Base-by-base conservation (phyloP, 2,329 filamentous ascomycete genomes). In the Stemphylium vesicarium region DNA sequence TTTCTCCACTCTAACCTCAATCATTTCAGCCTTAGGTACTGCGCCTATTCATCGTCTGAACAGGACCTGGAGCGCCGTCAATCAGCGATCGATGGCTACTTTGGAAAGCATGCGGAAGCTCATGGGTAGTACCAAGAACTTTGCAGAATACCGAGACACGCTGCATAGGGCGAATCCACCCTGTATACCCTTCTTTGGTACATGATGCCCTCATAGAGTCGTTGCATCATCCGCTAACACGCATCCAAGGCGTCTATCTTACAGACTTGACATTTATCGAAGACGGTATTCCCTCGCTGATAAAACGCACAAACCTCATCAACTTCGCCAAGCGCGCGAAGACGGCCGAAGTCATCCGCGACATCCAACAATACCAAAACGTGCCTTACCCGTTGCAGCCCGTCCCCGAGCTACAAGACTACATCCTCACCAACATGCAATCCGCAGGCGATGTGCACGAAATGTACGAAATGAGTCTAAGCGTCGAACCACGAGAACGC, bases 181-280 rank as follows among this genome's bases (percentile, higher is more conserved):
- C 11, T 99, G 95, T 75, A 98, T 98, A 73, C 95, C 95, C 4
- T 99, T 99, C 78, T 96, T 99, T 71, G 95, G 94, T 93, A 85
- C 60, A 84, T 16, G 18, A 15, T 24, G 12, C 9, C 36, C 10
- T 20, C 15, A 11, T 15, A 15, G 13, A 22, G 9, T 9, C 24
- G n/a, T 7, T 32, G n/a, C 16, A 24, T 31, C 13, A 26, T 26
- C 11, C 8, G 24, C 40, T 55, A 51, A 55, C 29, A 12, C 26
- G 10, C 38, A 15, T 4, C 7, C 29, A 64, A 95, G 92, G 92
- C 77, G 94, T 98, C 51, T 99, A 98, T 75, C 81, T 99, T 58
- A 99, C 95, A 54, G 95, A 99, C 79, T 82, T 99, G 54, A 98
- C 94, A 1, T 99, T 99, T 72, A 99, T 99, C 62, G 95, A 99